Conservation (phyloP, 768 basidiomycete species). For the Mycena polygramma region DNA sequence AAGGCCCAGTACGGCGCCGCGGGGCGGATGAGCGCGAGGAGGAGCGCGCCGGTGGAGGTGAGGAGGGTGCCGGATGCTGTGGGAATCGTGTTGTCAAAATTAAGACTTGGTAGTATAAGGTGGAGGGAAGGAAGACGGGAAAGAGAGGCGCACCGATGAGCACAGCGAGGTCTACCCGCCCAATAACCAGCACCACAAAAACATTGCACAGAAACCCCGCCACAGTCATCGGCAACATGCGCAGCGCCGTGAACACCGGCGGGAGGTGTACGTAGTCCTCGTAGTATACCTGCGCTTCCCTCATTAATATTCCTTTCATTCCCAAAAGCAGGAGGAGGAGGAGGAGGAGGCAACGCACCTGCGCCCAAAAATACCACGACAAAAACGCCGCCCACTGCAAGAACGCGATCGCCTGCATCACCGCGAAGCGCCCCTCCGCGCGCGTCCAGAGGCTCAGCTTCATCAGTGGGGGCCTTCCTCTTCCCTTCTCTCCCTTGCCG, state of each 20-base stretch:
- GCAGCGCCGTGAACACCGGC: constrained; percentile 73
- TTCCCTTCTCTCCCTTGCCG: too few relatives aligned
- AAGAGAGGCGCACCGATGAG: too few relatives aligned
- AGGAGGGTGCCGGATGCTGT: constrained; percentile 66
- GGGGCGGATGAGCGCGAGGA: constrained; percentile 78
- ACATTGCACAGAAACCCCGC: constrained; percentile 75
- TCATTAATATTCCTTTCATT: too few relatives aligned
- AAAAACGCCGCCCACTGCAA: constrained; percentile 71
- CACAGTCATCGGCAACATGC: constrained; percentile 79
- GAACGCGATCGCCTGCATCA: constrained; percentile 72
- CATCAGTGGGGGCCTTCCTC: constrained; percentile 63
- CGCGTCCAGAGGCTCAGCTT: constrained; percentile 72
- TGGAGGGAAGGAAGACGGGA: too few relatives aligned
- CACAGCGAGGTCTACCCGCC: constrained; percentile 66
- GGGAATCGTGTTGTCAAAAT: too few relatives aligned
- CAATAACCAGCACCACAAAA: constrained; percentile 71
- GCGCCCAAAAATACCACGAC: constrained; percentile 59
- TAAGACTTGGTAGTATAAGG: too few relatives aligned
- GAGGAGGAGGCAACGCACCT: too few relatives aligned
- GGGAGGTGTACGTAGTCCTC: constrained; percentile 70
- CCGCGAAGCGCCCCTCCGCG: constrained; percentile 71
- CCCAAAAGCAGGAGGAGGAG: too few relatives aligned
- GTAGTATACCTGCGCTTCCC: constrained; percentile 86
- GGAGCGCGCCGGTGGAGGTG: constrained; percentile 68
- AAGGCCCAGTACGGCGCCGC: constrained; percentile 75